A percentile compares a stretch with the other conserved stretches of the same genome.
Conservation (phyloP, 2,329 filamentous ascomycete genomes). For the Lachnellula subtilissima region DNA sequence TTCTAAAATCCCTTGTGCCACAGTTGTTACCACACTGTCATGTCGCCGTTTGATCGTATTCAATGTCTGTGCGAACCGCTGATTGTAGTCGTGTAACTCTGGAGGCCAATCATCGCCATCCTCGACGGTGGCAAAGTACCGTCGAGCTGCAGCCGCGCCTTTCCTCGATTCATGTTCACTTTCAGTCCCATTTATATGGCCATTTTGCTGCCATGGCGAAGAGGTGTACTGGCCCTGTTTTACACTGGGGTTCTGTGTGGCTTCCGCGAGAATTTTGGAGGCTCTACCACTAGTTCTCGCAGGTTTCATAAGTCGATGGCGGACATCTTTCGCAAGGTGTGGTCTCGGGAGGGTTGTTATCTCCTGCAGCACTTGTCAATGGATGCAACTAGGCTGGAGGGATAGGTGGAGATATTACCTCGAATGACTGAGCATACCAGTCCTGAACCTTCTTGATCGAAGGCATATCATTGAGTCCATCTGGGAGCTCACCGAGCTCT, state of each 20-base stretch:
- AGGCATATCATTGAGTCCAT: conserved; percentile 96
- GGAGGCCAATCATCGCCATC: conserved; percentile 88
- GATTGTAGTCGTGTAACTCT: conserved; percentile 91
- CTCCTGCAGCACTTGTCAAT: conserved; percentile 55
- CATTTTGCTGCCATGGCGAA: conserved; percentile 39
- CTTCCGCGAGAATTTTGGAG: conserved; percentile 69
- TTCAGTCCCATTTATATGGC: conserved; percentile 43
- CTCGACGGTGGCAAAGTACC: conserved; percentile 91
- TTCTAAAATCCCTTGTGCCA: conserved; percentile 95
- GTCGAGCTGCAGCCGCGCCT: conserved; percentile 50
- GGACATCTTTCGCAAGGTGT: conserved; percentile 67
- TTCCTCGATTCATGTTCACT: conserved; percentile 45
- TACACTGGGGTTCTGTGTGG: conserved; percentile 86
- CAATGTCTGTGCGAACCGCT: conserved; percentile 79
- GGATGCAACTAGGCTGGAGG: conserved; percentile 2
- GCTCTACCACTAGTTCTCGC: conserved; percentile 48
- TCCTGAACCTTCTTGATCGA: conserved; percentile 93
- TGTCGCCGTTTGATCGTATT: conserved; percentile 94
- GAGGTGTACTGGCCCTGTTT: conserved; percentile 74
- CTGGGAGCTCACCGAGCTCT: conserved; percentile 85
- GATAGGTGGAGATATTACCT: conserved; percentile 54
- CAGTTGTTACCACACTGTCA: conserved; percentile 95
- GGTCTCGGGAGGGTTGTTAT: conserved; percentile 84
- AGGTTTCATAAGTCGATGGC: conserved; percentile 71
- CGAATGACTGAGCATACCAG: conserved; percentile 99